These are phyloP conservation scores for Triangularia setosa DNA, from an alignment of 2,329 filamentous ascomycete species.

Conservation along the genomic window DNA sequence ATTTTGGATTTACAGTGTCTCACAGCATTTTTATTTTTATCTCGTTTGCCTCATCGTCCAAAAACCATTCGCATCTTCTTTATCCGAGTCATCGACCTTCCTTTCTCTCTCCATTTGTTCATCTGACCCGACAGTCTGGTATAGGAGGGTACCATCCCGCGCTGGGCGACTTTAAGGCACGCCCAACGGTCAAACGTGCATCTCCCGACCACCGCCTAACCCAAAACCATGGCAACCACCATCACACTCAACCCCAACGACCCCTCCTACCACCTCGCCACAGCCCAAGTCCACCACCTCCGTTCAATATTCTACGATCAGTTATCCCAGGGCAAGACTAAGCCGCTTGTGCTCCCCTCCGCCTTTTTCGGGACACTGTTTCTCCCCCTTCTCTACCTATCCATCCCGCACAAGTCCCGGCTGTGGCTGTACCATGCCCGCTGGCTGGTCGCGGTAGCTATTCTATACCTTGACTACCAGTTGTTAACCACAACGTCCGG, in stretches of 20 bases:
- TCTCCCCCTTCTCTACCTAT: slow-evolving; percentile 52
- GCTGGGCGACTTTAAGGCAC: background rate
- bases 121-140: background rate
- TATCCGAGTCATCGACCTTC: background rate
- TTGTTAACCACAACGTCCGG: slow-evolving; percentile 45
- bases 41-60: background rate
- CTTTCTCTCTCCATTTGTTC: background rate
- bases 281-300: slow-evolving; percentile 31
- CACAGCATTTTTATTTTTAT: background rate
- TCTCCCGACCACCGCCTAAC: background rate
- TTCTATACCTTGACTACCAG: slow-evolving; percentile 42
- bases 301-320: slow-evolving; percentile 35
- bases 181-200: background rate
- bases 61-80: background rate
- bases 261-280: slow-evolving; percentile 17
- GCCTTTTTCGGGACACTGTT: slow-evolving; percentile 45
- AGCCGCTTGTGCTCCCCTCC: slow-evolving; percentile 52
- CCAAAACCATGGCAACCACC: background rate
- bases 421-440: slow-evolving; percentile 48
- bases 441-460: slow-evolving; percentile 46
- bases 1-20: background rate
- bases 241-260: background rate
- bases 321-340: slow-evolving; percentile 20
- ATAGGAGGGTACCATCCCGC: background rate
- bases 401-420: slow-evolving; percentile 49